These are phyloP conservation scores for Camelina hispida DNA, from an alignment of 345 rosid genomes.

Conservation along the genomic window DNA sequence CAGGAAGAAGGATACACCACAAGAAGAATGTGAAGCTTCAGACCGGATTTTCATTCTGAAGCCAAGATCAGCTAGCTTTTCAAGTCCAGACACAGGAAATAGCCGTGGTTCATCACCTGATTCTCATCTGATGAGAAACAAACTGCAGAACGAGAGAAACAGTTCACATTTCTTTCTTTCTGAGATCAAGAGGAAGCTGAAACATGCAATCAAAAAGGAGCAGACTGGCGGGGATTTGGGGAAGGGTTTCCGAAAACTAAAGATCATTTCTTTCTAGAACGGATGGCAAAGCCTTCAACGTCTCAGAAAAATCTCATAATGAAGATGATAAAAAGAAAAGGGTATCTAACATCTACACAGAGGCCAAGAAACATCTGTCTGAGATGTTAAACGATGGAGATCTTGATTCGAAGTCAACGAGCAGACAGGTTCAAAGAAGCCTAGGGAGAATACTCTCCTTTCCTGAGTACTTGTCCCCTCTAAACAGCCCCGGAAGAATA, in stretches of 20 bases:
- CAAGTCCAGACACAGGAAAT: constrained; percentile 51
- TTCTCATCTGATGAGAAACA: constrained; percentile 47
- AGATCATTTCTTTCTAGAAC: constrained; percentile 92
- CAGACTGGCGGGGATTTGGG: constrained; percentile 48
- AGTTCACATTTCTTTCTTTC: constrained; percentile 66
- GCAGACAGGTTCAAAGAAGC: constrained; percentile 56
- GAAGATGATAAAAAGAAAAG: constrained; percentile 51
- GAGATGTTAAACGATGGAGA: constrained; percentile 74
- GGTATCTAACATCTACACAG: constrained; percentile 71
- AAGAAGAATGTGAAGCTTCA: constrained; percentile 56
- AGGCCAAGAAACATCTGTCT: constrained; percentile 94
- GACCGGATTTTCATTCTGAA: constrained; percentile 78
- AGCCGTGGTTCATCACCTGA: constrained; percentile 50
- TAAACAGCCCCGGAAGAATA: constrained; percentile 72
- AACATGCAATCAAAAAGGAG: constrained; percentile 80
- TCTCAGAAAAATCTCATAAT: constrained; percentile 50
- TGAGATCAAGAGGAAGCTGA: constrained; percentile 86
- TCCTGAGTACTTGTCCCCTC: constrained; percentile 75
- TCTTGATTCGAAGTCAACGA: constrained; percentile 52
- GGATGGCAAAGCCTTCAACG: constrained; percentile 64
- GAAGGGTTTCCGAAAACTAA: constrained; percentile 64
- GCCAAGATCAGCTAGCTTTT: constrained; percentile 60
- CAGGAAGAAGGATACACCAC: constrained; percentile 64
- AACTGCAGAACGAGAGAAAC: constrained; percentile 53
- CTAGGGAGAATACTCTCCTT: constrained; percentile 84